Base-by-base conservation (phyloP, 305 asterid genomes). In the Plantago coronopus region DNA sequence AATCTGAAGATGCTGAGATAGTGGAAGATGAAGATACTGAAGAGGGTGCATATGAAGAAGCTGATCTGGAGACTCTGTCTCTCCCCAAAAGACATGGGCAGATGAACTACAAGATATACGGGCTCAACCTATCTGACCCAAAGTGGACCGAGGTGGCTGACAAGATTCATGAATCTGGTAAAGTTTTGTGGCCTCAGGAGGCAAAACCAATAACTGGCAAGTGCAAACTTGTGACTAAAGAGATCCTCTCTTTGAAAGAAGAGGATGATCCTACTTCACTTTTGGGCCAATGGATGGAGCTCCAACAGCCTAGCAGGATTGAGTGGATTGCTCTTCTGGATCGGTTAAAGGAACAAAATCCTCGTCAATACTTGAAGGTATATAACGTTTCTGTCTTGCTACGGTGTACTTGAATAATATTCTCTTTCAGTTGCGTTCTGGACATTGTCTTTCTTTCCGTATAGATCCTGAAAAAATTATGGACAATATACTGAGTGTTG, bases 21-120 rank as follows among this genome's bases (percentile, higher is more conserved):
- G 51, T 56, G 78, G 67, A 66, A 60, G 9, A 6, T 7, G 12
- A 67, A 62, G 72, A 44, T 15, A 59, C 42, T 48, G 63, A 14
- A 34, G 74, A 64, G 17, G 15, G 7, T 40, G 48, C 29, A 34
- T 67, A 38, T 50, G 77, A 23, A 23, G 89, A 72, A 64, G 82
- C 63, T 62, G 56, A 51, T 45, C 65, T 70, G 67, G 69, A 72
- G 61, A 69, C 55, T 46, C 67, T 69, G 25, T 54, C 91, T 21
- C 88, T 91, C 67, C 98, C 98, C 20, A 86, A 76, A 76, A 82
- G 97, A 72, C 96, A 81, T 65, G 97, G 98, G 61, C 86, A 79
- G 80, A 63, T 91, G 43, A 86, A 86, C 72, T 89, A 84, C 76
- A 86, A 79, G 77, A 88, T 88, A 60, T 88, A 91, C 73, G 98